A percentile compares a stretch with the other conserved stretches of the same genome.
Conservation (phyloP, 2,329 filamentous ascomycete genomes). For the Paraconiothyrium brasiliense region DNA sequence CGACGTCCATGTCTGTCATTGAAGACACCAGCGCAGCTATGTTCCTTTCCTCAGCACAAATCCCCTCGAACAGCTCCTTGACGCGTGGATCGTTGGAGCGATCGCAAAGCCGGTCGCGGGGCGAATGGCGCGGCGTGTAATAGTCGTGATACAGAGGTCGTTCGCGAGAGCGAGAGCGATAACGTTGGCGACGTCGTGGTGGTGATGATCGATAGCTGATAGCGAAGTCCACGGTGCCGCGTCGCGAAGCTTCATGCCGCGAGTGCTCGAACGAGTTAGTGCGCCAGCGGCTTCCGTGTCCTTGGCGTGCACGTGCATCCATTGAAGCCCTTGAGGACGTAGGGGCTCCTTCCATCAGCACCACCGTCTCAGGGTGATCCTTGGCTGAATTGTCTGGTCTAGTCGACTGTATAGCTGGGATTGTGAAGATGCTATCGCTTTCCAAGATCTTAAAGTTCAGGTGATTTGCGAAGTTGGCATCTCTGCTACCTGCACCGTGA, state of each 20-base stretch:
- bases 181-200: constrained; percentile 4
- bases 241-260: constrained; percentile 17
- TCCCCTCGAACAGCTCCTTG: constrained; percentile 11
- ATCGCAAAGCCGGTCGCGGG: constrained; percentile 1
- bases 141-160: constrained; percentile 15
- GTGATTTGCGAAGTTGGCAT: not conserved
- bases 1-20: constrained; percentile 42
- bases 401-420: not conserved
- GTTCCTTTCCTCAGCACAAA: constrained; percentile 22
- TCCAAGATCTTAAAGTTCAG: not conserved
- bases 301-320: constrained; percentile 26
- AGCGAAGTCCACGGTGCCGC: constrained; percentile 22
- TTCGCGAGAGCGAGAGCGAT: constrained; percentile 5
- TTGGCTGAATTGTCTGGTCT: not conserved
- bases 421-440: not conserved
- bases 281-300: constrained; percentile 12
- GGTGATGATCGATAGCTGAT: constrained; percentile 28
- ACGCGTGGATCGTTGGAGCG: constrained; percentile 15
- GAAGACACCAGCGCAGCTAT: constrained; percentile 24
- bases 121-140: constrained; percentile 5
- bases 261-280: constrained; percentile 27
- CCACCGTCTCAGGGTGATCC: constrained; percentile 4
- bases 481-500: not conserved
- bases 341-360: not conserved
- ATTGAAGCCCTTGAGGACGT: not conserved